Base-by-base conservation (phyloP, 768 basidiomycete species). In the Dioszegia crocea region DNA sequence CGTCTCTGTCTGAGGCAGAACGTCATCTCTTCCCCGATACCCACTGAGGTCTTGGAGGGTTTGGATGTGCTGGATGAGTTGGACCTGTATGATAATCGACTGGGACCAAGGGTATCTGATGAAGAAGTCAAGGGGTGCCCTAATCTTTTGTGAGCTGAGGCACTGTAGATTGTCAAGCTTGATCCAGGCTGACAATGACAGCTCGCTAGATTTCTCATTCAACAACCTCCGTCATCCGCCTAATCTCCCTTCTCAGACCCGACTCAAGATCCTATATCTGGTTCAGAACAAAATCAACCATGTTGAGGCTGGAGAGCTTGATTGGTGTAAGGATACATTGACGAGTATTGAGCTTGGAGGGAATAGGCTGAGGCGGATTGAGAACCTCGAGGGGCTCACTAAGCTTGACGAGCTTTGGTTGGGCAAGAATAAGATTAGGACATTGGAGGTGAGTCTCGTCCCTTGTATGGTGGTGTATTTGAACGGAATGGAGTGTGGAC, bases 361-460 rank as follows among this genome's bases (percentile, higher is more conserved):
- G 1, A 99, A 99, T 77, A 85, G 82, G 75, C 85, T 99, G 60
- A 82, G 96, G 70, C 91, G 91, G 67, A 94, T 99, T 57, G 90
- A 97, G 74, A 86, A 87, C 39, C 77, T 98, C 3, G 89, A 89
- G 11, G 80, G 83, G 1, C 79, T 96, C 38, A 83, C 86, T 0
- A 88, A 87, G 64, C 80, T 99, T 10, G 89, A 92, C 65, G 92
- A 97, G 68, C 80, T 99, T 2, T 98, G 94, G 91, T 78, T 98
- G 2, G 96, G 96, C 8, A 99, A 99, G 82, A 99, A 99, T 76
- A 99, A 97, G 80, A 90, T 99, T 58, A 75, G 85, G 5, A 86
- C 84, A 74, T 82, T 99, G 3, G 88, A 93, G 82, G 90, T 89
- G 63, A 40, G 70, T 52, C 16, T 48, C 41, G 27, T 8, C 17